Evolutionary conservation across 2,329 filamentous ascomycete genomes (phyloP).

Genomic region (Neopestalotiopsis rosae): DNA sequence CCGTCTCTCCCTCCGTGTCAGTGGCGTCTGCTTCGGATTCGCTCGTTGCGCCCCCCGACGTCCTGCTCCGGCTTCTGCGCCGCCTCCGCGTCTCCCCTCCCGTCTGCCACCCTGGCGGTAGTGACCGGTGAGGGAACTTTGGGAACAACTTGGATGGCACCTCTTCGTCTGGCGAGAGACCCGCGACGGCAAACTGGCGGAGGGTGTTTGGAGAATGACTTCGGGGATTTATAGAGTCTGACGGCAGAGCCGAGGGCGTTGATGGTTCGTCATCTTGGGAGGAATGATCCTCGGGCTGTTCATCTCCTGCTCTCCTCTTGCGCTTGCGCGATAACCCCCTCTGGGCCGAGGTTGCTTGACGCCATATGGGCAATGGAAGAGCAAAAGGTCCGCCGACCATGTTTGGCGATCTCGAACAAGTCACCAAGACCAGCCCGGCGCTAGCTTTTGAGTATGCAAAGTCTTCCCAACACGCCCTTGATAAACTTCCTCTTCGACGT

Average conservation of each 20-base stretch:
- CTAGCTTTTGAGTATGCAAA: neutral
- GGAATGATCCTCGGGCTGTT: neutral
- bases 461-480: neutral
- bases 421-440: neutral
- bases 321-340: constrained; percentile 22
- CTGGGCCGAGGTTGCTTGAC: constrained; percentile 28
- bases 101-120: constrained; percentile 30
- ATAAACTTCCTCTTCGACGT: neutral
- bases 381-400: constrained; percentile 31
- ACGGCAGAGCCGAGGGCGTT: constrained; percentile 32
- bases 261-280: constrained; percentile 21
- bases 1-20: constrained; percentile 20
- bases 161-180: constrained; percentile 53
- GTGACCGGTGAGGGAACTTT: constrained; percentile 58
- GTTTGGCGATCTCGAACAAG: neutral
- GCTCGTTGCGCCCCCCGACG: neutral
- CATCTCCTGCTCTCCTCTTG: constrained; percentile 38
- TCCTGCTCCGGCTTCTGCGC: constrained; percentile 24
- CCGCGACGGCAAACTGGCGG: constrained; percentile 58
- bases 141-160: constrained; percentile 42
- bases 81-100: constrained; percentile 15
- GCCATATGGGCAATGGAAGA: constrained; percentile 33
- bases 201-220: constrained; percentile 59
- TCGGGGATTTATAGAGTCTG: constrained; percentile 56
- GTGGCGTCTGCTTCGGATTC: constrained; percentile 20